phyloP scores from a whole-genome alignment of 805 yeast species.

The Zygotorulaspora chibaensis region DNA sequence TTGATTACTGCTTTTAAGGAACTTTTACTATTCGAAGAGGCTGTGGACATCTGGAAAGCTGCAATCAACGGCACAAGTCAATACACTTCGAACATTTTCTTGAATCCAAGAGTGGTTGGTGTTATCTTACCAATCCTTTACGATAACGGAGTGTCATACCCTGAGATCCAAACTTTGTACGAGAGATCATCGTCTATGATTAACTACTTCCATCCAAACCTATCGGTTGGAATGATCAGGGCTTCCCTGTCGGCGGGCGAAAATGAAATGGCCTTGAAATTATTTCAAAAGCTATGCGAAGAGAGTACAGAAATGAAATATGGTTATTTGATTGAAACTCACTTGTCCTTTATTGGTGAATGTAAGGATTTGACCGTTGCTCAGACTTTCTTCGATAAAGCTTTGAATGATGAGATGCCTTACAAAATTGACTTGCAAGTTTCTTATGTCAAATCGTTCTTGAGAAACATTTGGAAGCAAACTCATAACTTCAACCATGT shows the following conservation, averaged over 20 bases:
- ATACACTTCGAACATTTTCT: slow-evolving; percentile 39
- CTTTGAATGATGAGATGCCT: slow-evolving; percentile 65
- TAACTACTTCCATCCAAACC: slow-evolving; percentile 39
- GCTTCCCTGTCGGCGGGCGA: slow-evolving; percentile 64
- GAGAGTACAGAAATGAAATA: slow-evolving; percentile 44
- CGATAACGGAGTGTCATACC: slow-evolving; percentile 56
- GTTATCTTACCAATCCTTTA: slow-evolving; percentile 63
- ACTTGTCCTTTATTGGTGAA: slow-evolving; percentile 71
- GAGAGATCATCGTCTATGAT: slow-evolving; percentile 39
- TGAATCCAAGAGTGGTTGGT: slow-evolving; percentile 64
- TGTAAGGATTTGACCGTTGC: slow-evolving; percentile 71
- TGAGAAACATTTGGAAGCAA: slow-evolving; percentile 55
- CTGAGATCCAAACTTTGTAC: slow-evolving; percentile 56
- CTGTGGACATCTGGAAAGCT: slow-evolving; percentile 65
- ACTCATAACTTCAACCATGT: slow-evolving; percentile 56
- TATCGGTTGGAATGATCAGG: slow-evolving; percentile 68
- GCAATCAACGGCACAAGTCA: slow-evolving; percentile 30
- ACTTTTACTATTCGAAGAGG: slow-evolving; percentile 56
- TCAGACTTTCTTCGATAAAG: slow-evolving; percentile 68
- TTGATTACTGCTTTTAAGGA: slow-evolving; percentile 57
- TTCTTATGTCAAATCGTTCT: slow-evolving; percentile 61
- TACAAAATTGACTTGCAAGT: slow-evolving; percentile 68
- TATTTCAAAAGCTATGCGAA: slow-evolving; percentile 57
- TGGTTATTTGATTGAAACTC: slow-evolving; percentile 65
- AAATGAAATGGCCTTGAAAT: slow-evolving; percentile 58